phyloP scores from a whole-genome alignment of 495 filamentous ascomycete species.

The Parathielavia appendiculata region DNA sequence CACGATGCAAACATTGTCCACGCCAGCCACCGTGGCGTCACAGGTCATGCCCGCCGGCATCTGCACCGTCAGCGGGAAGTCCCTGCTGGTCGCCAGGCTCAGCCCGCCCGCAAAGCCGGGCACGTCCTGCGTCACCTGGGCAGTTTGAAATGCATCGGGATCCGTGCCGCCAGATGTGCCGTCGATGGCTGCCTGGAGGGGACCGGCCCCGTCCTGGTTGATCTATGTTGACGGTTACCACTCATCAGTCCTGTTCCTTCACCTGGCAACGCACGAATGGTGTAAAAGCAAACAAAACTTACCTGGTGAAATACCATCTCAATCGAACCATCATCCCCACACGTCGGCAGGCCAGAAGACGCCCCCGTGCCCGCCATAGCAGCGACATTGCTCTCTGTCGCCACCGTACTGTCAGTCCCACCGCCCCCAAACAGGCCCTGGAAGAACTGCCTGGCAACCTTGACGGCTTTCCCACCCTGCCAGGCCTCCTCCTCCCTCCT shows the following conservation, averaged over 20 bases:
- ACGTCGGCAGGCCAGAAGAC: slow-evolving; percentile 46
- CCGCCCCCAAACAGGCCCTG: slow-evolving; percentile 22
- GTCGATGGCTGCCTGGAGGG: slow-evolving; percentile 46
- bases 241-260: not conserved
- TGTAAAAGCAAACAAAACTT: not conserved
- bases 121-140: slow-evolving; percentile 53
- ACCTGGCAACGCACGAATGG: not conserved
- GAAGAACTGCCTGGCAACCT: slow-evolving; percentile 15
- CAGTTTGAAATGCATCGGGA: slow-evolving; percentile 47
- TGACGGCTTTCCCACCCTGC: not conserved
- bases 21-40: slow-evolving; percentile 48
- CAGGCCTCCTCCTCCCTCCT: not conserved
- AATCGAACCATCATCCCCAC: slow-evolving; percentile 49
- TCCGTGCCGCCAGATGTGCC: slow-evolving; percentile 53
- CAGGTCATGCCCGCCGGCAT: slow-evolving; percentile 61
- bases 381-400: slow-evolving; percentile 41
- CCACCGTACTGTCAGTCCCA: slow-evolving; percentile 27
- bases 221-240: slow-evolving; percentile 42
- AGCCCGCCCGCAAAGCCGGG: slow-evolving; percentile 50
- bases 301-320: slow-evolving; percentile 45
- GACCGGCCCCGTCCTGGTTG: slow-evolving; percentile 52
- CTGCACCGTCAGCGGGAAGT: slow-evolving; percentile 53
- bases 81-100: slow-evolving; percentile 45
- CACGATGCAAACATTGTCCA: slow-evolving; percentile 53
- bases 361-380: slow-evolving; percentile 40